Base-by-base conservation (phyloP, 176 grass and related monocot genomes). In the Zoysia japonica region DNA sequence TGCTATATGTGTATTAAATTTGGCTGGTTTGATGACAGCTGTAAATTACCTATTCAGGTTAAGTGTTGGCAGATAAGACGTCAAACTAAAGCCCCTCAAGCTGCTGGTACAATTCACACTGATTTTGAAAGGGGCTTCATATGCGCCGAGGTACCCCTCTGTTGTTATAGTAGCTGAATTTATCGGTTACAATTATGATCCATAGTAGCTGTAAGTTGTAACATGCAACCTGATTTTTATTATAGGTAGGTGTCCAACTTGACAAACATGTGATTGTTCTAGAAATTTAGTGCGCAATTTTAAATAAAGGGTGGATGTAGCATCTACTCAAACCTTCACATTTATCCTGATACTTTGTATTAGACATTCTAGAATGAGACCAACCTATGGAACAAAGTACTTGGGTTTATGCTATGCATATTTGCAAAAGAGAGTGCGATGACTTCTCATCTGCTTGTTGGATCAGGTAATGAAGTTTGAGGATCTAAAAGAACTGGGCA, bases 41-140 rank as follows among this genome's bases (percentile, higher is more conserved):
- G 3, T 79, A 28, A 66, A 63, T 84, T 64, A 5, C 67, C 61
- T 72, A 17, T 78, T 83, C 87, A 98, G 96, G 96, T 98, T 2
- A 98, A 95, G 81, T 98, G 96, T 74, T 98, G 96, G 96, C 96
- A 98, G 76, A 98, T 98, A 78, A 98, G 92, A 83, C 86, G 76
- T 60, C 89, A 89, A 72, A 89, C 88, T 72, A 98, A 98, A 72
- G 92, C 96, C 61, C 96, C 96, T 73, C 96, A 98, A 93, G 96
- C 96, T 61, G 92, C 96, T 43, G 92, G 96, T 72, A 78, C 96
- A 63, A 98, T 98, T 72, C 96, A 98, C 84, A 68, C 92, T 84
- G 96, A 98, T 98, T 98, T 98, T 63, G 96, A 98, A 81, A 92
- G 86, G 82, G 96, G 96, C 5, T 98, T 98, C 71, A 98, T 98